Evolutionary conservation across 768 basidiomycete genomes (phyloP), one percentile per base, ranked within the genome.

Genomic region (Lyophyllum atratum): DNA sequence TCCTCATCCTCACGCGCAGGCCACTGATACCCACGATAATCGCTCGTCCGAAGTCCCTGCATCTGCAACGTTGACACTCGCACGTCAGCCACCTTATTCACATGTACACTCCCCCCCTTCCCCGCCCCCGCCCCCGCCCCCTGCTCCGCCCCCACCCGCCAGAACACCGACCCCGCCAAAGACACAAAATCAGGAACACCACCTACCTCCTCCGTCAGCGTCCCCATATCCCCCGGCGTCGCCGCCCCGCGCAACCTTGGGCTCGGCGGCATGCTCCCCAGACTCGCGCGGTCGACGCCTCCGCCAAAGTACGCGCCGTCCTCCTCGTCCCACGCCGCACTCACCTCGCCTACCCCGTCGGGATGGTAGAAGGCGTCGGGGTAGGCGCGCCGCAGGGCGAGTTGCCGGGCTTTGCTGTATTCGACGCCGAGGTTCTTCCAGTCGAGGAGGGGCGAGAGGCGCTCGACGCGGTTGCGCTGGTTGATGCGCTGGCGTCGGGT

Each of bases 341-440:
- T 81, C 52, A 80, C 81, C 1, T 78, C 84, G 22, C 33, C 28
- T 14, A 48, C 56, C 26, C 49, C 25, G 66, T 69, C 45, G 7
- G 68, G 71, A 40, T 85, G 85, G 64, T 87, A 82, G 77, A 97
- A 98, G 53, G 90, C 87, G 63, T 98, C 95, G 1, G 97, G 97
- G 70, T 99, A 98, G 15, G 96, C 97, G 31, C 96, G 80, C 63
- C 96, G 79, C 57, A 99, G 79, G 17, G 93, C 93, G 50, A 98
- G 77, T 73, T 96, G 95, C 40, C 97, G 79, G 24, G 93, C 91
- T 78, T 98, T 99, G 71, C 89, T 87, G 73, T 99, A 99, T 73
- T 99, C 97, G 59, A 98, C 84, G 2, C 97, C 97, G 28, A 99
- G 78, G 68, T 93, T 93, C 79, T 99, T 99, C 97, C 97, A 98